Evolutionary conservation across 1,139 yeast genomes (phyloP).

Genomic region (Protomyces inouyei): DNA sequence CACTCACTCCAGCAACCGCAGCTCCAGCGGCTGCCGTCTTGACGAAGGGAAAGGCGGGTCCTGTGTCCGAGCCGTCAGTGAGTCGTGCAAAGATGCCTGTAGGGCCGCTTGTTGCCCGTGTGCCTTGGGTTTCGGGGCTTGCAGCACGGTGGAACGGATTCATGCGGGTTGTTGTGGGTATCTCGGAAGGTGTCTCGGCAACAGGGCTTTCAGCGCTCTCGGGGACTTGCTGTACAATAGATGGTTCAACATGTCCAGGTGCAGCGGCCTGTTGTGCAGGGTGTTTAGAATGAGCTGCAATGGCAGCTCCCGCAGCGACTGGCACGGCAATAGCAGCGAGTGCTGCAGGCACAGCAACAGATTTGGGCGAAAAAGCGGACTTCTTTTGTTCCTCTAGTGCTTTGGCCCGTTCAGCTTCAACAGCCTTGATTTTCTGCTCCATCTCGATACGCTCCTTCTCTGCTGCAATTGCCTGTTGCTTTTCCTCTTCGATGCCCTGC

Average conservation of each 20-base stretch:
- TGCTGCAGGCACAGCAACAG: neutral
- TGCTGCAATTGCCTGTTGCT: slow-evolving; percentile 40
- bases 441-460: slow-evolving; percentile 1
- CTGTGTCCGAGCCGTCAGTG: slow-evolving; percentile 1
- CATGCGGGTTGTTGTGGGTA: slow-evolving; percentile 6
- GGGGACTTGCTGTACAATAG: neutral
- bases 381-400: slow-evolving; percentile 29
- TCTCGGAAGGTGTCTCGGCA: neutral
- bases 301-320: neutral
- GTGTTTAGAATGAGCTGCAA: neutral
- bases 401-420: slow-evolving; percentile 9
- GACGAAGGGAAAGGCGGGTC: neutral
- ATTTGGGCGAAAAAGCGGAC: slow-evolving; percentile 4
- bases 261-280: neutral
- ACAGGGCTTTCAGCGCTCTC: neutral
- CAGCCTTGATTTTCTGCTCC: slow-evolving; percentile 13
- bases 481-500: slow-evolving; percentile 43
- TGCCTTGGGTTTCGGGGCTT: neutral
- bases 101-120: neutral
- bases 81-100: slow-evolving; percentile 2
- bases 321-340: neutral
- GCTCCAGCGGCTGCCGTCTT: slow-evolving; percentile 6
- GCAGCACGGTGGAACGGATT: slow-evolving; percentile 31
- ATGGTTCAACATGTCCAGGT: neutral
- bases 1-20: neutral